Conservation (phyloP, 2,329 filamentous ascomycete species). For the Claviceps paspali region DNA sequence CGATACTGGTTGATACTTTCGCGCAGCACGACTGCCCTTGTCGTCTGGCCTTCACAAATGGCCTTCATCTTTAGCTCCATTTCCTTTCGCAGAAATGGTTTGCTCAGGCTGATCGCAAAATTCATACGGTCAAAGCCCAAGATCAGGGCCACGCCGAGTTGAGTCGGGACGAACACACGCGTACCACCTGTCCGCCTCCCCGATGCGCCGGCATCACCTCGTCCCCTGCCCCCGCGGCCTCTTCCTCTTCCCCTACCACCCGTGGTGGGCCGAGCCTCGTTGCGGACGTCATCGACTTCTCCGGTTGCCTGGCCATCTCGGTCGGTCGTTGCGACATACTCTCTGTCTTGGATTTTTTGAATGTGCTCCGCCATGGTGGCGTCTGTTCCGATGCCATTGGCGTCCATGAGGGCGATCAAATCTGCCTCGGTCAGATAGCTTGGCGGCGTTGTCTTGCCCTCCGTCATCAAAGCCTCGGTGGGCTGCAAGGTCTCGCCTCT, state of each 20-base stretch:
- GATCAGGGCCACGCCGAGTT: conserved; percentile 79
- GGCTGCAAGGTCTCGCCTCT: conserved; percentile 75
- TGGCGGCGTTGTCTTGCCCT: conserved; percentile 79
- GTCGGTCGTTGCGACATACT: conserved; percentile 61
- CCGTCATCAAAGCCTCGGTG: conserved; percentile 72
- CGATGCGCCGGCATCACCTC: conserved; percentile 26
- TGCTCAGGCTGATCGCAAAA: conserved; percentile 81
- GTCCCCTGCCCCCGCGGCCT: conserved; percentile 22
- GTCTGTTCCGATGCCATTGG: conserved; percentile 95
- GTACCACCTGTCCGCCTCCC: conserved; percentile 35
- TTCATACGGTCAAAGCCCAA: conserved; percentile 92
- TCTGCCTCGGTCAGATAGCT: conserved; percentile 89
- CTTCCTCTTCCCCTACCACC: conserved; percentile 35
- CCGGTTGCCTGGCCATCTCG: conserved; percentile 23
- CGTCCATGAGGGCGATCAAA: conserved; percentile 92
- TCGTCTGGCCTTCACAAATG: conserved; percentile 77
- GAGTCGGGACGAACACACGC: conserved; percentile 84
- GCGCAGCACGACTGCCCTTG: conserved; percentile 57
- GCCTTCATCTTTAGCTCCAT: conserved; percentile 97
- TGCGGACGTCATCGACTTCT: conserved; percentile 22
- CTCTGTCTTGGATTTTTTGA: conserved; percentile 77
- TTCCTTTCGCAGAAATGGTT: conserved; percentile 91
- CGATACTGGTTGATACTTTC: conserved; percentile 80
- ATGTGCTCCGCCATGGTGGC: conserved; percentile 99
- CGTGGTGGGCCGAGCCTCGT: conserved; percentile 11